These are phyloP conservation scores for Copromyces sp. DNA, from an alignment of 495 filamentous ascomycete genomes.

Conservation along the genomic window DNA sequence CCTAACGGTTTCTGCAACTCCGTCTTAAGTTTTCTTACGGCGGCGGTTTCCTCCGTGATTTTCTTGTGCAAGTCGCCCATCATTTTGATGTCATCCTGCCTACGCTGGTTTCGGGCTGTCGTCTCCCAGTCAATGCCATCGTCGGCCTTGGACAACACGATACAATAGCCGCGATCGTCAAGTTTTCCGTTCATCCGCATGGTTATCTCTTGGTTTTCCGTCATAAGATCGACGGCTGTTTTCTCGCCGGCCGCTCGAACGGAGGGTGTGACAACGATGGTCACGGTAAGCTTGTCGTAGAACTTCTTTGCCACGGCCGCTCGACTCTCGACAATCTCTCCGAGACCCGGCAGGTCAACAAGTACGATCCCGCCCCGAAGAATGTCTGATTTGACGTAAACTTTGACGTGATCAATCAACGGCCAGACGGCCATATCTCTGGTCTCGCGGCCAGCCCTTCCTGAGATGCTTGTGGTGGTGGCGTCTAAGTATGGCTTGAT, in stretches of 20 bases:
- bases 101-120: too few species aligned
- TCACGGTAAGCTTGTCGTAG: slow-evolving; percentile 10
- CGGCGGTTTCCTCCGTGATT: neutral
- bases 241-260: slow-evolving; percentile 16
- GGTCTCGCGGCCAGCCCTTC: neutral
- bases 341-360: slow-evolving; percentile 18
- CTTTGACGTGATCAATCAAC: slow-evolving; percentile 14
- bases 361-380: slow-evolving; percentile 13
- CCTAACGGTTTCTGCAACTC: neutral
- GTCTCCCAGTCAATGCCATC: slow-evolving; percentile 7
- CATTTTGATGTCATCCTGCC: neutral
- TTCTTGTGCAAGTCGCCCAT: neutral
- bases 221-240: slow-evolving; percentile 13
- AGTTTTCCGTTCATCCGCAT: slow-evolving; percentile 21
- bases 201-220: slow-evolving; percentile 13
- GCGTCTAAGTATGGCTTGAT: slow-evolving; percentile 14
- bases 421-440: slow-evolving; percentile 12
- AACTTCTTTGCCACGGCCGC: slow-evolving; percentile 8
- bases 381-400: slow-evolving; percentile 14
- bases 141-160: slow-evolving; percentile 18
- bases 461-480: neutral
- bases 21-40: neutral
- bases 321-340: slow-evolving; percentile 12
- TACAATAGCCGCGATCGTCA: slow-evolving; percentile 10
- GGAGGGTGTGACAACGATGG: slow-evolving; percentile 11